Evolutionary conservation across 148 eudicot species (phyloP).

Genomic region (Euryodendron excelsum): DNA sequence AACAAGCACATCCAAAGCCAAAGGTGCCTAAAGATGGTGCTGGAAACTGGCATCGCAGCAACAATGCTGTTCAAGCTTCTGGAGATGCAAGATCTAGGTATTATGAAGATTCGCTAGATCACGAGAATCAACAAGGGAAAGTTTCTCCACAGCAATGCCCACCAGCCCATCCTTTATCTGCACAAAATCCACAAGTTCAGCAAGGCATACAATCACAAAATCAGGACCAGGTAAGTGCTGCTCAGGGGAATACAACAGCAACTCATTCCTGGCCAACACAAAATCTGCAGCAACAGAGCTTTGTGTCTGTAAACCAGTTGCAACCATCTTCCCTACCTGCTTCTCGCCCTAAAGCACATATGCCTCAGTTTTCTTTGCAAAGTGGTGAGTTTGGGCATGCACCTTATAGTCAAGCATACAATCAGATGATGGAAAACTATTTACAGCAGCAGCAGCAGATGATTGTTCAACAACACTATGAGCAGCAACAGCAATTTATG

Average conservation of each 20-base stretch:
- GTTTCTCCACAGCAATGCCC: conserved; percentile 34
- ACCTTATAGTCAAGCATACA: conserved; percentile 41
- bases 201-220: conserved; percentile 31
- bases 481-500: conserved; percentile 40
- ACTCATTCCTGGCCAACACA: conserved; percentile 29
- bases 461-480: conserved; percentile 39
- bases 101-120: conserved; percentile 27
- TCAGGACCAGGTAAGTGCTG: too few species aligned
- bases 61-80: conserved; percentile 20
- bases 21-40: conserved; percentile 26
- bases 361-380: conserved; percentile 36
- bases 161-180: conserved; percentile 25
- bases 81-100: conserved; percentile 25
- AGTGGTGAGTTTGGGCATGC: conserved; percentile 36
- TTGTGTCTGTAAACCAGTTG: conserved; percentile 23
- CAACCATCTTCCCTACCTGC: conserved; percentile 21
- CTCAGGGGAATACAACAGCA: conserved; percentile 14
- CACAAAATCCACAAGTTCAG: conserved; percentile 29
- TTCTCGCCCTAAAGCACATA: conserved; percentile 36
- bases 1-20: conserved; percentile 10
- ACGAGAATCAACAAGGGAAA: conserved; percentile 23
- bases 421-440: conserved; percentile 60
- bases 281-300: conserved; percentile 34
- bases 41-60: conserved; percentile 15
- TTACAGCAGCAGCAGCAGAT: conserved; percentile 48